Evolutionary conservation across 768 basidiomycete genomes (phyloP), one percentile per base, ranked within the genome.

Genomic region (Pisolithus tinctorius): DNA sequence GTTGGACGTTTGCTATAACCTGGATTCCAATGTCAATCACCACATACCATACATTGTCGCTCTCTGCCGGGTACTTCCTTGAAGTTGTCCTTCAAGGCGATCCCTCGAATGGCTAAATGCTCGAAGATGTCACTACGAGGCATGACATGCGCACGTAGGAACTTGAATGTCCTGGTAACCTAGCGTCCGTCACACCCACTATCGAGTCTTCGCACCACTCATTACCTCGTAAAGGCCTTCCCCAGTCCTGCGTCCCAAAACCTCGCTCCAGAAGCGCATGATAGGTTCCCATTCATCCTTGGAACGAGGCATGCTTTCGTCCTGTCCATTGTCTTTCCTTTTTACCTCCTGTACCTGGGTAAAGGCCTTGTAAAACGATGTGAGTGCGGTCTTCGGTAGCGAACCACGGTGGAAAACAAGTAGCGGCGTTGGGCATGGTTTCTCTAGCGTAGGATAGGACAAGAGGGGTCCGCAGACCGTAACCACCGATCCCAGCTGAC

Each of bases 201-300:
- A 39, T 37, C 14, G 20, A 38, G 26, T 51, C 20, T 20, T 20
- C 6, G 49, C 52, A 2, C 68, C 60, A 8, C 61, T 77, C 75
- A 84, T 76, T 8, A 91, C 82, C 55, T 89, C 84, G 52, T 85
- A 86, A 52, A 87, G 58, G 9, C 82, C 86, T 4, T 82, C 77
- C 9, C 70, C 73, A 56, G 76, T 75, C 60, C 85, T 77, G 55
- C 72, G 75, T 1, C 69, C 71, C 16, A 93, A 69, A 38, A 68
- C 67, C 61, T 83, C 79, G 58, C 89, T 86, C 91, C 91, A 94
- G 66, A 93, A 92, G 52, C 75, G 71, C 88, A 95, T 93, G 43
- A 93, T 77, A 1, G 83, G 82, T 60, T 81, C 78, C 90, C 89
- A 93, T 59, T 93, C 89, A 10, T 81, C 80, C 58, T 71, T 78